Conservation (phyloP, 352 stramenopile genomes). For the Phytophthora niederhauseri region DNA sequence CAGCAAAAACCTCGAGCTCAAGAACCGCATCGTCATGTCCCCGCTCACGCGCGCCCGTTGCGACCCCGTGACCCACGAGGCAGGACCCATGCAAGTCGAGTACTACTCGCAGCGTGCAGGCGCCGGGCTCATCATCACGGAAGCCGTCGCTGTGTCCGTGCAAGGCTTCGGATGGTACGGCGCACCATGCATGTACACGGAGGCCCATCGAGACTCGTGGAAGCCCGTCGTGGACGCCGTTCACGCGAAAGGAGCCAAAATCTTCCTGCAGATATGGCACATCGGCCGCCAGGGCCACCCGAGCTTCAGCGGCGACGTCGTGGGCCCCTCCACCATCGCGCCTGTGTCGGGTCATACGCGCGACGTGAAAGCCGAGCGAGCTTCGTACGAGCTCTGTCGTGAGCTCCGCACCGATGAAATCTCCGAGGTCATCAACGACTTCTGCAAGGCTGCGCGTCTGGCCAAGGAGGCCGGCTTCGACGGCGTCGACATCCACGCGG, state of each 20-base stretch:
- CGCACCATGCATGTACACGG: constrained; percentile 53
- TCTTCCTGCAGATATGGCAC: constrained; percentile 67
- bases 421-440: constrained; percentile 64
- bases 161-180: constrained; percentile 49
- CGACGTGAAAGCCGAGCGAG: constrained; percentile 30
- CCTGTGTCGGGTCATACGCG: constrained; percentile 31
- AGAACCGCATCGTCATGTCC: constrained; percentile 49
- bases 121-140: constrained; percentile 38
- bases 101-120: constrained; percentile 38
- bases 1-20: constrained; percentile 35
- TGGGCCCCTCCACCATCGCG: constrained; percentile 46
- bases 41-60: constrained; percentile 38
- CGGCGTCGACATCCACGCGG: constrained; percentile 65
- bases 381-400: constrained; percentile 46
- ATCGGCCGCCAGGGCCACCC: constrained; percentile 56
- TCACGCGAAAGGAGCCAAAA: constrained; percentile 65
- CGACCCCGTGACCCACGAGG: constrained; percentile 31
- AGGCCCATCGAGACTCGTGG: constrained; percentile 49
- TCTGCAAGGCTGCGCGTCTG: constrained; percentile 53
- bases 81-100: constrained; percentile 48
- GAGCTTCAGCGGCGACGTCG: constrained; percentile 45
- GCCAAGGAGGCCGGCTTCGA: constrained; percentile 77
- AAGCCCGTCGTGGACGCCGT: constrained; percentile 57
- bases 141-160: constrained; percentile 35
- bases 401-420: constrained; percentile 78